Evolutionary conservation across 257 asterid species (phyloP).

Genomic region (Lithospermum erythrorhizon): DNA sequence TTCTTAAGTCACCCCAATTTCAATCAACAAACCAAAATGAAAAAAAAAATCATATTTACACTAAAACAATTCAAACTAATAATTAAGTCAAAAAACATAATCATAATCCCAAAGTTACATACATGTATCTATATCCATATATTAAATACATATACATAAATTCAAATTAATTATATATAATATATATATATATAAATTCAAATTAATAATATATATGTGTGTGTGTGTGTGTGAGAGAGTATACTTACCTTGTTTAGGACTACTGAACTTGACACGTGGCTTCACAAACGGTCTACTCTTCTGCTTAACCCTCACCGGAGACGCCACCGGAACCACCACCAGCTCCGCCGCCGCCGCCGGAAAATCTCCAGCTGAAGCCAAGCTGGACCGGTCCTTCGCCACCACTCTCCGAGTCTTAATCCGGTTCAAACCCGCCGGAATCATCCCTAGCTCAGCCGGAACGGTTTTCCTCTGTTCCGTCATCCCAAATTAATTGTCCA

Average conservation of each 20-base stretch:
- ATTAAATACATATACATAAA: no score
- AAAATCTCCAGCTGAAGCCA: conserved; percentile 23
- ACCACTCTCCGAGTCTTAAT: conserved; percentile 53
- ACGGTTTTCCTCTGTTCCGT: conserved; percentile 39
- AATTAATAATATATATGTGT: not conserved
- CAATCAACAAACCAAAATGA: no score
- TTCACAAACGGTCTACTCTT: conserved; percentile 29
- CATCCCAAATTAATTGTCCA: conserved; percentile 20
- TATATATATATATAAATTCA: not conserved
- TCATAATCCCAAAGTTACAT: no score
- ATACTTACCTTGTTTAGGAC: conserved; percentile 52
- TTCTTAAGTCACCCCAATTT: no score
- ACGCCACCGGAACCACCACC: not conserved
- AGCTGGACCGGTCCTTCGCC: conserved; percentile 26
- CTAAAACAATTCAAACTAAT: no score
- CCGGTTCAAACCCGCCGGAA: conserved; percentile 90
- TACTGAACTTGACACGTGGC: conserved; percentile 36
- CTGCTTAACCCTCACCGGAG: conserved; percentile 37
- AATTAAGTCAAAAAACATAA: no score
- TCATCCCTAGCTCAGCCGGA: conserved; percentile 33
- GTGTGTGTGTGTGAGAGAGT: not conserved
- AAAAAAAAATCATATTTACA: no score
- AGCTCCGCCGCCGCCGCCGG: no score
- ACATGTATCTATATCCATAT: no score
- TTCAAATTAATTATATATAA: no score